Percentiles rank a stretch among this genome's conserved stretches.
Conservation (phyloP, 1,139 yeast genomes). For the Yamadazyma songkhlaensis region DNA sequence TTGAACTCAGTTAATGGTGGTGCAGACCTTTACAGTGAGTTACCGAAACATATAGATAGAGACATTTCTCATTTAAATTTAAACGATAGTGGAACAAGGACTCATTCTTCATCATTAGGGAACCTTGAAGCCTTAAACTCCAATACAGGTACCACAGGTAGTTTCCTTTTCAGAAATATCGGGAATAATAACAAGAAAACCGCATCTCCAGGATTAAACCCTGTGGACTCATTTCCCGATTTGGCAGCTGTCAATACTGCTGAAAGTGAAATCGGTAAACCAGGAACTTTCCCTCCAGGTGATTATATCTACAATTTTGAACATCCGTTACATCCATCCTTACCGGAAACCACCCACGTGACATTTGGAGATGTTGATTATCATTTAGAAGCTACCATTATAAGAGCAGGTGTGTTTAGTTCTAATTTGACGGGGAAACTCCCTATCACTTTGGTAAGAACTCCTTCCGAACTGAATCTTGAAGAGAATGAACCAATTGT, state of each 20-base stretch:
- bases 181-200: conserved; percentile 35
- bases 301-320: conserved; percentile 92
- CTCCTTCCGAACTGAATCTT: conserved; percentile 72
- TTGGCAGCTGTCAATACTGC: conserved; percentile 14
- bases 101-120: conserved; percentile 19
- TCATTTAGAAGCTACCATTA: conserved; percentile 62
- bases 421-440: conserved; percentile 63
- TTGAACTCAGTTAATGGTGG: conserved; percentile 44
- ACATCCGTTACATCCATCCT: conserved; percentile 75
- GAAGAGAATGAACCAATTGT: conserved; percentile 95
- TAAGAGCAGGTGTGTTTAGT: conserved; percentile 82
- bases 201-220: conserved; percentile 31
- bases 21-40: conserved; percentile 49
- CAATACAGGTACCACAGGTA: conserved; percentile 1
- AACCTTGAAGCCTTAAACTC: conserved; percentile 4
- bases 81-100: conserved; percentile 19
- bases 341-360: conserved; percentile 77
- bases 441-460: conserved; percentile 67
- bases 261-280: conserved; percentile 23
- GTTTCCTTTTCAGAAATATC: conserved; percentile 23
- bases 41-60: conserved; percentile 19
- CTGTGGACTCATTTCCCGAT: conserved; percentile 17
- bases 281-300: conserved; percentile 58
- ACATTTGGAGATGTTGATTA: conserved; percentile 81
- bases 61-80: conserved; percentile 36